Base-by-base conservation (phyloP, 2,329 filamentous ascomycete species). In the Dactylellina sp. region DNA sequence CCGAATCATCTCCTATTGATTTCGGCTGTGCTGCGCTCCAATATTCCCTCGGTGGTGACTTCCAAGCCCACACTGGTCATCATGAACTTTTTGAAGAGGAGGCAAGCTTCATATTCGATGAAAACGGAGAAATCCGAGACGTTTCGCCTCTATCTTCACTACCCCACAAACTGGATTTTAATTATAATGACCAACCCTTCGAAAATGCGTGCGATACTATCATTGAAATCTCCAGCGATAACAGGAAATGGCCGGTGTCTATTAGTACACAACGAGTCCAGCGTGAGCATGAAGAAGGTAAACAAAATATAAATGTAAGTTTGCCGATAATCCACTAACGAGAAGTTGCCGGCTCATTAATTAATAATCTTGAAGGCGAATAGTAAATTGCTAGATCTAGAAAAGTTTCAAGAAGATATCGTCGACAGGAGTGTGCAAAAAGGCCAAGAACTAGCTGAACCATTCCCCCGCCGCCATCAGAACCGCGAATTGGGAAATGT, bases 81-180 rank as follows among this genome's bases (percentile, higher is more conserved):
- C 2, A 65, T n/a, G 63, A 47, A 3, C 49, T 60, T 14, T 44
- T 75, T 35, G 47, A 77, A 22, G 76, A 76, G 2, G 53, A 76
- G 5, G 60, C 76, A 11, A 71, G 61, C 16, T 78, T 78, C 47
- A 72, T 76, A 40, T 78, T 78, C 28, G 76, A 77, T 35, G 76
- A 76, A 46, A 59, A 78, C 56, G 77, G 77, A 2, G 68, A 77
- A 37, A 66, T 78, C 39, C 76, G 66, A 59, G 76, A 78, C 7
- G 20, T 75, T 28, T 20, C 75, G 39, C 20, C 22, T 57, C 18
- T 25, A 7, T 2, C 3, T 16, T n/a, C 44, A 24, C 4, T 12
- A 2, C 18, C 1, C 28, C 22, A 16, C 3, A 16, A 18, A 1
- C 28, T 24, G 1, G 32, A 52, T 14, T 4, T 18, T 28, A 50